Evolutionary conservation across 2,329 filamentous ascomycete genomes (phyloP).

Genomic region (Colletotrichum sp.): DNA sequence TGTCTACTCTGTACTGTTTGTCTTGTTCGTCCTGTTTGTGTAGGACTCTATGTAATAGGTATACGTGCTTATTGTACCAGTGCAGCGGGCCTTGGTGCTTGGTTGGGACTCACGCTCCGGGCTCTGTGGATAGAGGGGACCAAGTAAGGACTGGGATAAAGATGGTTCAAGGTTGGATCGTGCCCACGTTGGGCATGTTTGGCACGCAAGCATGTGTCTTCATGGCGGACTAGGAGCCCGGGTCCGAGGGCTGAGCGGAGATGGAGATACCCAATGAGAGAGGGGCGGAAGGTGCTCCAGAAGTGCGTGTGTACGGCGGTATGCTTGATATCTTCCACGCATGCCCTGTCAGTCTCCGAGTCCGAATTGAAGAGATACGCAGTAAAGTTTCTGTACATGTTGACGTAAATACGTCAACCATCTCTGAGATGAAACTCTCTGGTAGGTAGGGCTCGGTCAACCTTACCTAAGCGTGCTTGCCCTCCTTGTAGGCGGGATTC

Average conservation of each 20-base stretch:
- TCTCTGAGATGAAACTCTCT: background rate
- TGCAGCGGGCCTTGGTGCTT: no score
- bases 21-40: no score
- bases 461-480: background rate
- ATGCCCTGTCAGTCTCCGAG: background rate
- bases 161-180: background rate
- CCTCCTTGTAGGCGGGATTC: background rate
- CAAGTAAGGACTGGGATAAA: background rate
- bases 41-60: no score
- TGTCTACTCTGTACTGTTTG: no score
- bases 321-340: background rate
- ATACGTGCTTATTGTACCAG: no score
- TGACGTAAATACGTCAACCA: background rate
- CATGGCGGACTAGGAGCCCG: background rate
- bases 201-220: background rate
- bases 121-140: background rate
- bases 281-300: background rate
- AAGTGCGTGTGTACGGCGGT: background rate
- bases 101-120: background rate
- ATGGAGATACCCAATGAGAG: background rate
- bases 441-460: background rate
- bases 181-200: background rate
- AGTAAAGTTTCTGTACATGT: background rate
- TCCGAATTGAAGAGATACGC: background rate
- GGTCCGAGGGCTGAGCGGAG: background rate